Base-by-base conservation (phyloP, 345 rosid genomes). In the Eucalyptus marginata region DNA sequence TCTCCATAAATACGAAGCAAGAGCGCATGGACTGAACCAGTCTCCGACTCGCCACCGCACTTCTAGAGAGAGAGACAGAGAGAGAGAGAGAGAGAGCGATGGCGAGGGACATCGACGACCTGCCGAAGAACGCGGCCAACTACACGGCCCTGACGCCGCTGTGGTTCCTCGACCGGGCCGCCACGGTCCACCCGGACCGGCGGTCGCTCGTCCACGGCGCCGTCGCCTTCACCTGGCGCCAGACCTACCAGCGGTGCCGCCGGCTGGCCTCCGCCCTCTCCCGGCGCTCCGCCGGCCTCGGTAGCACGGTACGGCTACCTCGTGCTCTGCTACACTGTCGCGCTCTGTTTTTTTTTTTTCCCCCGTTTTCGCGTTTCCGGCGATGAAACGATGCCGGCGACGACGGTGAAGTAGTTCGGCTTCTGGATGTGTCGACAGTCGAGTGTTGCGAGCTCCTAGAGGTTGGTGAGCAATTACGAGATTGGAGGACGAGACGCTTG, bases 141-240 rank as follows among this genome's bases (percentile, higher is more conserved):
- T 94, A 94, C 94, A 95, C 92, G 27, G 98, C 99, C 33, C 49
- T 97, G 88, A 96, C 99, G 86, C 99, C 99, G 52, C 94, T 97
- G 5, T 95, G 97, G 97, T 96, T 97, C 89, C 89, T 97, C 27
- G 96, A 96, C 27, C 94, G 99, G 86, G 99, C 99, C 4, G 99
- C 99, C 29, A 68, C 92, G 6, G 95, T 97, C 86, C 98, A 98
- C 86, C 99, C 98, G 8, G 49, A 86, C 47, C 92, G 97, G 87
- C 90, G 83, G 36, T 95, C 99, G 33, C 54, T 98, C 76, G 87
- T 98, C 90, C 98, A 96, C 88, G 97, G 95, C 91, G 92, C 98
- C 16, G 62, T 86, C 6, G 85, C 89, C 36, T 96, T 94, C 96
- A 96, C 98, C 25, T 96, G 99, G 99, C 95, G 87, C 14, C 95